Evolutionary conservation across 495 filamentous ascomycete species (phyloP).

Genomic region (Daldinia childiae): DNA sequence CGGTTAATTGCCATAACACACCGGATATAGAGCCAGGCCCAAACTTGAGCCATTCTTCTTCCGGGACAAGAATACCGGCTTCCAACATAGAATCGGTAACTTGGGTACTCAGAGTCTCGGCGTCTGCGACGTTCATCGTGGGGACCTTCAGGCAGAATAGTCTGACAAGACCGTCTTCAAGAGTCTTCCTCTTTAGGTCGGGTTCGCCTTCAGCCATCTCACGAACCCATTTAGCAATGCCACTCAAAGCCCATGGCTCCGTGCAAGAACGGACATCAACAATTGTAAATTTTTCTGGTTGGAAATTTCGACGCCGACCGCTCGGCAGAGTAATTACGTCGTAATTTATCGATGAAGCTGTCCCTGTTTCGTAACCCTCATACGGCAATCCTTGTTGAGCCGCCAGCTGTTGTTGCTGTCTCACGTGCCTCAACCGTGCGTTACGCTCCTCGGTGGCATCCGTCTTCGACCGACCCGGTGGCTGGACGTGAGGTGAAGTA

Average conservation of each 20-base stretch:
- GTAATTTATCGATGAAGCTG: constrained; percentile 64
- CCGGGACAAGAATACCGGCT: constrained; percentile 79
- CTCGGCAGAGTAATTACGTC: constrained; percentile 77
- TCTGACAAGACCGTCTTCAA: constrained; percentile 86
- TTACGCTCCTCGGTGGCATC: constrained; percentile 78
- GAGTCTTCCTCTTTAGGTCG: constrained; percentile 82
- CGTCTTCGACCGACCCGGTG: constrained; percentile 91
- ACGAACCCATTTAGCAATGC: constrained; percentile 85
- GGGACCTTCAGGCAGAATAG: constrained; percentile 96
- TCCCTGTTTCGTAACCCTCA: constrained; percentile 60
- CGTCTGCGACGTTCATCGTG: constrained; percentile 98
- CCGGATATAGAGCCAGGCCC: constrained; percentile 78
- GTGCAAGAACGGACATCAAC: constrained; percentile 85
- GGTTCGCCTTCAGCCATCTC: constrained; percentile 84
- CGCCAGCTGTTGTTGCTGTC: constrained; percentile 61
- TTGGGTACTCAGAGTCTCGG: constrained; percentile 81
- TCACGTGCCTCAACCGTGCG: constrained; percentile 66
- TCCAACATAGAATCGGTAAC: constrained; percentile 85
- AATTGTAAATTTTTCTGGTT: constrained; percentile 84
- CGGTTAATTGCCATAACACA: constrained; percentile 93
- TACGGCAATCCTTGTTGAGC: constrained; percentile 57
- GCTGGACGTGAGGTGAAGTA: constrained; percentile 79
- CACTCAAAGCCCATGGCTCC: constrained; percentile 93
- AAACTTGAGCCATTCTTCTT: constrained; percentile 99
- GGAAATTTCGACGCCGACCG: constrained; percentile 78